Base-by-base conservation (phyloP, 441 rosid species). In the Eutrema salsugineum region DNA sequence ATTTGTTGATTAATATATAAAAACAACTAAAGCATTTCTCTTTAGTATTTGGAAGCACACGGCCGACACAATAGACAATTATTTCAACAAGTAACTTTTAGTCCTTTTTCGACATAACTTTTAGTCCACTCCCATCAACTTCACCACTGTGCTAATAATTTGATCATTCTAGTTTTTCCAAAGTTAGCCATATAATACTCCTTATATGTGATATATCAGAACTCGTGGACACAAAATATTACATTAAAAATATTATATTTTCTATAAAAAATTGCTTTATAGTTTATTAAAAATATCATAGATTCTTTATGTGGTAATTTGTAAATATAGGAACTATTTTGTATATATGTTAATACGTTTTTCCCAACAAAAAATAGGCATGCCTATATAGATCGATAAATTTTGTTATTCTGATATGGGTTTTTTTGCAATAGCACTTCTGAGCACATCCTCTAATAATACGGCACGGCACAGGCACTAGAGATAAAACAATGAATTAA, bases 41-140 rank as follows among this genome's bases (percentile, higher is more conserved):
- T n/a, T n/a, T n/a, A n/a, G n/a, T n/a, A n/a, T 66, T 59, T 59
- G 78, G 72, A 73, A 59, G 63, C 36, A 15, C 14, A 75, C 79
- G 70, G 79, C 79, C 75, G 79, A 75, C 75, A 62, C 43, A 54
- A 38, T 61, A 56, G 70, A 75, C 70, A 28, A 62, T 15, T 22
- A 63, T 68, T 68, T 43, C 68, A 11, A 50, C 72, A 24, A 35
- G 2, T 24, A 53, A 17, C 49, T 36, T 66, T 42, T 68, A 47
- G 69, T 75, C 69, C 58, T n/a, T n/a, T n/a, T n/a, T n/a, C n/a
- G n/a, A n/a, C n/a, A n/a, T 24, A 53, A 17, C 49, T 36, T 66
- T 42, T 68, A 47, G 69, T 75, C 69, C 58, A 75, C 78, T 75
- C 78, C 73, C 11, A 46, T 75, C 78, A 75, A 53, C 69, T 60